Percentiles rank a stretch among this genome's conserved stretches.
Conservation (phyloP, 352 stramenopile species). For the Pythium dissotocum region DNA sequence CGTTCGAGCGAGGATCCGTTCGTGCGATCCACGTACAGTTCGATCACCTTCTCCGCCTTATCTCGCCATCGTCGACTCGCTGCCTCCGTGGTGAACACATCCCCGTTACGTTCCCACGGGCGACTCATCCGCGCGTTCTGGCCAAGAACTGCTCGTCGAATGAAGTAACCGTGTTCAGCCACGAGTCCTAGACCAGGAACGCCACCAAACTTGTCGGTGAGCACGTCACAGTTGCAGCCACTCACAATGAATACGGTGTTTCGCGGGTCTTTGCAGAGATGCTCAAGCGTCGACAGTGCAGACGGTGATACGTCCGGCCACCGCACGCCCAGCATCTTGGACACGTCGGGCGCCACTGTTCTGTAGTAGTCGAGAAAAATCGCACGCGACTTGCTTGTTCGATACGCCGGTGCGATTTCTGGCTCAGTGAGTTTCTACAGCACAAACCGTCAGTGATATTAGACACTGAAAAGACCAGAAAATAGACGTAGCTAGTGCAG, state of each 20-base stretch:
- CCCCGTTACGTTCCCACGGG: constrained; percentile 70
- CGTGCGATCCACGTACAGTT: constrained; percentile 97
- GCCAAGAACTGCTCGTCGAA: constrained; percentile 59
- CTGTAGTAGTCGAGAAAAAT: constrained; percentile 99
- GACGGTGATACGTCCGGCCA: constrained; percentile 80
- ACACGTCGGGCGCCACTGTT: constrained; percentile 93
- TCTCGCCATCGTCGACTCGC: constrained; percentile 90
- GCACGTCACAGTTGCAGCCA: constrained; percentile 95
- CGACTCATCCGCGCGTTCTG: constrained; percentile 62
- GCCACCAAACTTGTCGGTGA: constrained; percentile 93
- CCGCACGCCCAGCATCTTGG: constrained; percentile 69
- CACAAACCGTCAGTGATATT: not conserved
- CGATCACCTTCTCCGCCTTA: constrained; percentile 95
- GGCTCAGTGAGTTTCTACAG: constrained; percentile 71
- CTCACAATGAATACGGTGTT: constrained; percentile 99
- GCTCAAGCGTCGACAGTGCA: constrained; percentile 83
- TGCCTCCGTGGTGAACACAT: constrained; percentile 58
- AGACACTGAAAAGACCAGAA: not conserved
- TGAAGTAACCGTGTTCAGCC: constrained; percentile 98
- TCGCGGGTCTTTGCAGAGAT: constrained; percentile 92
- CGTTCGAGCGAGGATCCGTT: constrained; percentile 98
- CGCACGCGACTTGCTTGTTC: constrained; percentile 76
- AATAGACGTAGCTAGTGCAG: not conserved
- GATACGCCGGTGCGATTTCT: constrained; percentile 60
- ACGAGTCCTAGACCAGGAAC: constrained; percentile 96